Conservation (phyloP, 2,329 filamentous ascomycete species). For the Nemania sp. region DNA sequence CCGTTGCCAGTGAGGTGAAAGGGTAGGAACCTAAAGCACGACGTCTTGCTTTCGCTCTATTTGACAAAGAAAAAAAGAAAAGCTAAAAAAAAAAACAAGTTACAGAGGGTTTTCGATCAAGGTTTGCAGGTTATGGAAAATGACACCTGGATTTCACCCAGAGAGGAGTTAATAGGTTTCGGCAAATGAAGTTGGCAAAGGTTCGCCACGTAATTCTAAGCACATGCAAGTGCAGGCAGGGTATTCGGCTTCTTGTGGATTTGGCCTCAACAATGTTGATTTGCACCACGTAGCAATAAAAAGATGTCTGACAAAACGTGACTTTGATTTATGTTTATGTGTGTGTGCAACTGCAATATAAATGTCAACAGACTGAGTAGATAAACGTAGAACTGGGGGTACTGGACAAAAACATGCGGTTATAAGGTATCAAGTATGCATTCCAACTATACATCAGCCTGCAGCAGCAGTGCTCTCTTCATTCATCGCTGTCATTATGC, state of each 20-base stretch:
- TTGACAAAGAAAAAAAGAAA: neutral
- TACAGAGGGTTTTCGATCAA: too few relatives aligned
- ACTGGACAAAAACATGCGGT: slow-evolving; percentile 12
- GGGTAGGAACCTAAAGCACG: neutral
- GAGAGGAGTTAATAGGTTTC: too few relatives aligned
- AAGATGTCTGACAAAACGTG: slow-evolving; percentile 1
- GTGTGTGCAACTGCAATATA: neutral
- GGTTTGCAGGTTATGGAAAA: neutral
- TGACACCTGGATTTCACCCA: neutral
- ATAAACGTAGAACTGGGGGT: neutral
- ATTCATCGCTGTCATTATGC: slow-evolving; percentile 31
- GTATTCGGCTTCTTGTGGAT: neutral
- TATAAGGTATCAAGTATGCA: slow-evolving; percentile 34
- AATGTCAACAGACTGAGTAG: neutral
- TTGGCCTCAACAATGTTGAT: neutral
- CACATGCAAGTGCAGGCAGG: neutral
- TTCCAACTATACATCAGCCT: slow-evolving; percentile 31
- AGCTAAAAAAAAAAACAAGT: neutral
- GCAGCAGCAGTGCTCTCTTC: slow-evolving; percentile 30
- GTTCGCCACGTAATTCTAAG: neutral
- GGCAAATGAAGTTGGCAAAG: neutral
- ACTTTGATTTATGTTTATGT: neutral
- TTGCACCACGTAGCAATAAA: slow-evolving; percentile 4
- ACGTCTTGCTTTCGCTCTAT: too few relatives aligned
- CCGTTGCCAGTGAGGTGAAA: neutral